Evolutionary conservation across 78 protist species (phyloP).

Genomic region (Monocercomonoides exilis): DNA sequence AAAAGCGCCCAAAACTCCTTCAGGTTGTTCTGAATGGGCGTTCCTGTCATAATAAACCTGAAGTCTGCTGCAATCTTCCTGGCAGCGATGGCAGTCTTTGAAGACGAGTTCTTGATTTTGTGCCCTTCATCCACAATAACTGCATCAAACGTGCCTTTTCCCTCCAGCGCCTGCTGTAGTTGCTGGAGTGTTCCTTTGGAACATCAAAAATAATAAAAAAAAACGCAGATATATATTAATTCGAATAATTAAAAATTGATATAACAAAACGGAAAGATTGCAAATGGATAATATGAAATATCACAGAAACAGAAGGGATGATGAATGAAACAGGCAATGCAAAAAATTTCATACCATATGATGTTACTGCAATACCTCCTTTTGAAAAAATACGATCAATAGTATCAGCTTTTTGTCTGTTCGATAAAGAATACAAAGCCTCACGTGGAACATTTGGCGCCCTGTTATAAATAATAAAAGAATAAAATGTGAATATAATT

Average conservation of each 20-base stretch:
- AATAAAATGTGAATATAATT: too few relatives aligned
- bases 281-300: neutral
- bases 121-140: slow-evolving; percentile 41
- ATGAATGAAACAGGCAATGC: neutral
- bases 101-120: slow-evolving; percentile 18
- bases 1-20: slow-evolving; percentile 63
- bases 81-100: neutral
- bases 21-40: slow-evolving; percentile 67
- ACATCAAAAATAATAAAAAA: neutral
- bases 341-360: slow-evolving; percentile 56
- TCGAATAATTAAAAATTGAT: neutral
- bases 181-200: neutral
- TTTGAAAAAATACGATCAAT: neutral
- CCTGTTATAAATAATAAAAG: neutral
- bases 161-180: neutral
- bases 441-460: neutral
- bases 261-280: neutral
- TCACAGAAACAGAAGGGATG: neutral
- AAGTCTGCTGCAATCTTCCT: neutral
- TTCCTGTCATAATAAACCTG: slow-evolving; percentile 61
- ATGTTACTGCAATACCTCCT: slow-evolving; percentile 46
- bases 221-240: neutral
- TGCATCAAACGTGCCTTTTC: neutral
- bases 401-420: neutral
- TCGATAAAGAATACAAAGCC: neutral